phyloP scores from a whole-genome alignment of 129 eudicot species.

The Flaveria brownii region DNA sequence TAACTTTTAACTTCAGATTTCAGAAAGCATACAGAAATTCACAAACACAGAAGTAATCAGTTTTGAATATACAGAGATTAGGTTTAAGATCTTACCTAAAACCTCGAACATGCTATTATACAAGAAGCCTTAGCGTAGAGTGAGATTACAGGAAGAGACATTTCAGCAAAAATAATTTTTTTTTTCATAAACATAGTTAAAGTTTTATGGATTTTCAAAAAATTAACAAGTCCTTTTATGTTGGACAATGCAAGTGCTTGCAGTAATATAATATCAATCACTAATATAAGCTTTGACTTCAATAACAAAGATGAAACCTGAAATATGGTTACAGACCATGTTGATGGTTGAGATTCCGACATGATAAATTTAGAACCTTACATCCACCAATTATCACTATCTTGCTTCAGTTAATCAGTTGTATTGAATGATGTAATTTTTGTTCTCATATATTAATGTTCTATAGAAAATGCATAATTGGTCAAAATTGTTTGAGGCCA shows the following conservation, averaged over 20 bases:
- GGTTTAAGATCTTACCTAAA: conserved; percentile 11
- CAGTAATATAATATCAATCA: too few relatives aligned
- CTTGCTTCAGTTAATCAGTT: neutral
- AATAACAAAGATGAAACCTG: too few relatives aligned
- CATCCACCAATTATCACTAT: too few relatives aligned
- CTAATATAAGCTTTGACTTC: neutral
- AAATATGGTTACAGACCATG: too few relatives aligned
- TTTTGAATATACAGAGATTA: neutral
- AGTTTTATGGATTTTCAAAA: neutral
- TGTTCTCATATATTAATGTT: neutral
- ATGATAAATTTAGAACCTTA: too few relatives aligned
- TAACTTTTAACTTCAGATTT: conserved; percentile 1
- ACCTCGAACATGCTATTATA: conserved; percentile 16
- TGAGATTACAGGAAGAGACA: neutral
- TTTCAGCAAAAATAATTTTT: neutral
- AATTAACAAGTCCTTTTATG: neutral
- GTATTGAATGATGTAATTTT: neutral
- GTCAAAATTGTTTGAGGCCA: neutral
- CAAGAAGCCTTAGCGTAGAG: conserved; percentile 4
- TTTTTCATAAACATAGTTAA: neutral
- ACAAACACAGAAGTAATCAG: neutral
- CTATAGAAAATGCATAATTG: neutral
- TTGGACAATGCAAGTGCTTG: neutral
- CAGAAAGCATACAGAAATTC: neutral
- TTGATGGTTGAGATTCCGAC: too few relatives aligned